phyloP scores from a whole-genome alignment of 169 alveolate genomes.

The Cystoisospora suis region DNA sequence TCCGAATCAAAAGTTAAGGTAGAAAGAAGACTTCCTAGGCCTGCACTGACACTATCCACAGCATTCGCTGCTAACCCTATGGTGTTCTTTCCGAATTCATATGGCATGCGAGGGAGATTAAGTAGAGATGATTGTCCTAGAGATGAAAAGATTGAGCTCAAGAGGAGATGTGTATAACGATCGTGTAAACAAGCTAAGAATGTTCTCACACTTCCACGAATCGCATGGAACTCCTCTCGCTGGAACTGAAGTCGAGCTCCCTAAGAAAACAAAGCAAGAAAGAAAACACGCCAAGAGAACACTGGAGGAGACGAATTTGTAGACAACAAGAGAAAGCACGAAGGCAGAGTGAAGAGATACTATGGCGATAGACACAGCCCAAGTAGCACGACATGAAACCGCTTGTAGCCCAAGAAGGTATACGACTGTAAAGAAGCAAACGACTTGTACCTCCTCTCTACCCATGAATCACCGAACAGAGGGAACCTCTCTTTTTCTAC shows the following conservation, averaged over 20 bases:
- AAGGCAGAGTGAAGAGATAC: no score
- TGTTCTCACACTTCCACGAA: conserved; percentile 79
- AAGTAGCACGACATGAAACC: background rate
- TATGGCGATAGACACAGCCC: background rate
- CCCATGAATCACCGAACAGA: no score
- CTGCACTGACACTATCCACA: conserved; percentile 86
- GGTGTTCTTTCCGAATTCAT: conserved; percentile 86
- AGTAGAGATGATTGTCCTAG: conserved; percentile 89
- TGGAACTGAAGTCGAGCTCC: conserved; percentile 86
- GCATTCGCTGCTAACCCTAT: conserved; percentile 88
- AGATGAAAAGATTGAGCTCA: conserved; percentile 80
- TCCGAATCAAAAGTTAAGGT: conserved; percentile 89
- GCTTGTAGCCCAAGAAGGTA: background rate
- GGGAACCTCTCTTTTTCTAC: no score
- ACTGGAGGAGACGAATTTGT: background rate
- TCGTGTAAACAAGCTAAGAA: conserved; percentile 81
- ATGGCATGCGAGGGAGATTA: conserved; percentile 88
- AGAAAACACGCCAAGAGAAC: background rate
- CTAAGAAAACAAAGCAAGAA: conserved; percentile 21
- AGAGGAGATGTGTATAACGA: conserved; percentile 77
- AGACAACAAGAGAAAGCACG: no score
- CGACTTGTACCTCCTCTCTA: no score
- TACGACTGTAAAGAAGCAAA: background rate
- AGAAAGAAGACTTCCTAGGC: conserved; percentile 83
- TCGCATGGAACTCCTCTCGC: conserved; percentile 77